Conservation (phyloP, 306 rosid species). For the Amphicarpaea edgeworthii region DNA sequence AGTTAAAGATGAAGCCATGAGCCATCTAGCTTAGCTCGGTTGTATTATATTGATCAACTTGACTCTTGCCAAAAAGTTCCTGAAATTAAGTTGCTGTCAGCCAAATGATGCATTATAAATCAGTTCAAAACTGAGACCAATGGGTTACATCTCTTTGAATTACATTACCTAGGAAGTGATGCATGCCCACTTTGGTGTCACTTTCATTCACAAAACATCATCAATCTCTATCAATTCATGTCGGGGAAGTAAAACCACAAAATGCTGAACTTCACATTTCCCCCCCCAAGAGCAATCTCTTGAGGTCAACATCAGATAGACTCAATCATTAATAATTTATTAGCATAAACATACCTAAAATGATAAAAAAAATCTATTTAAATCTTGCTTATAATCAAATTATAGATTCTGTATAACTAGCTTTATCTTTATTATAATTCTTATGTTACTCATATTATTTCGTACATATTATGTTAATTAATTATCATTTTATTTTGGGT, state of each 20-base stretch:
- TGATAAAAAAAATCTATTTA: background rate
- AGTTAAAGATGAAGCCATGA: background rate
- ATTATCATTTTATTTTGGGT: no score
- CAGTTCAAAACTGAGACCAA: constrained; percentile 1
- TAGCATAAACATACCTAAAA: background rate
- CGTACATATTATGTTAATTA: no score
- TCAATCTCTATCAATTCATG: constrained; percentile 16
- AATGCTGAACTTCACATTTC: background rate
- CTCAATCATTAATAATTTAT: background rate
- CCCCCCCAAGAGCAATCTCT: background rate
- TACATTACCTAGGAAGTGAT: constrained; percentile 5
- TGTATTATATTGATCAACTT: background rate
- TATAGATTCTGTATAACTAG: background rate
- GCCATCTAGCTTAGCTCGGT: background rate
- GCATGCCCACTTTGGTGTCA: background rate
- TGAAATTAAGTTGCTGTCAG: background rate
- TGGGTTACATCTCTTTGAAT: constrained; percentile 13
- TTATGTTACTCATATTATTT: background rate
- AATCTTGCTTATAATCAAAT: background rate
- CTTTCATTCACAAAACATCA: constrained; percentile 12
- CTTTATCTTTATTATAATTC: background rate
- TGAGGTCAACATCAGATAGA: background rate
- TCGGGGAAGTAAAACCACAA: constrained; percentile 1
- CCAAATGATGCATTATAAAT: background rate
- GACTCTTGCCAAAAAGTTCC: background rate